These are phyloP conservation scores for Tolypocladium amazonense DNA, from an alignment of 2,329 filamentous ascomycete genomes.

Conservation along the genomic window DNA sequence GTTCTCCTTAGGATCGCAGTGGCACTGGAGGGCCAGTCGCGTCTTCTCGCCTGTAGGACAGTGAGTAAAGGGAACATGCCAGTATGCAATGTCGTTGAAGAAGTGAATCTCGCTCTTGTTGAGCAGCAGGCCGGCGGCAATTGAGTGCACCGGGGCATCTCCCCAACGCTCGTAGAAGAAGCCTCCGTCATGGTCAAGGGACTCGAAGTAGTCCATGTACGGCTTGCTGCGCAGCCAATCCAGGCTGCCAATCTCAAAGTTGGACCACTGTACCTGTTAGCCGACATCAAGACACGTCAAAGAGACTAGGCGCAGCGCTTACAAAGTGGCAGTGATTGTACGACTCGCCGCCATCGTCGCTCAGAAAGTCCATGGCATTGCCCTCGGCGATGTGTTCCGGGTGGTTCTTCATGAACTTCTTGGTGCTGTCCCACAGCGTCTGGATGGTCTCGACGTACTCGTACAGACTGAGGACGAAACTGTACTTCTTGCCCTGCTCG, in stretches of 20 bases:
- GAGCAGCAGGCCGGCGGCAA: constrained; percentile 76
- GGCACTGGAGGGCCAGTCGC: constrained; percentile 76
- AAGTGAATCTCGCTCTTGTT: constrained; percentile 95
- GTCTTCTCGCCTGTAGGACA: constrained; percentile 86
- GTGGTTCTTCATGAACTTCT: constrained; percentile 85
- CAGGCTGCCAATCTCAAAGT: constrained; percentile 93
- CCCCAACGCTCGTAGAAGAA: constrained; percentile 99
- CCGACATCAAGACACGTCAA: background rate
- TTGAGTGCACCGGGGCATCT: constrained; percentile 96
- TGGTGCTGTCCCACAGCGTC: constrained; percentile 88
- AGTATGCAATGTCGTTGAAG: constrained; percentile 98
- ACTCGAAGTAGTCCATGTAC: constrained; percentile 85
- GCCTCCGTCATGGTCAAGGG: constrained; percentile 79
- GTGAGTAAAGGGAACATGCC: constrained; percentile 95
- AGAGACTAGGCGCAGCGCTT: constrained; percentile 23
- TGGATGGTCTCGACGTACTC: constrained; percentile 96
- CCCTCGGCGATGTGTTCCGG: constrained; percentile 77
- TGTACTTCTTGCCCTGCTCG: constrained; percentile 96
- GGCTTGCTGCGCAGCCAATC: constrained; percentile 85
- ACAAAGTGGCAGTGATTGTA: constrained; percentile 99
- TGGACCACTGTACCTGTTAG: constrained; percentile 66
- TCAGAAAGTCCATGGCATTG: constrained; percentile 86
- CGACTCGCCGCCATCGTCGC: constrained; percentile 78
- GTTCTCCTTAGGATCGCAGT: constrained; percentile 92
- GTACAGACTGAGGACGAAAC: constrained; percentile 88